Base-by-base conservation (phyloP, 2,329 filamentous ascomycete species). In the Verruconis gallopava region DNA sequence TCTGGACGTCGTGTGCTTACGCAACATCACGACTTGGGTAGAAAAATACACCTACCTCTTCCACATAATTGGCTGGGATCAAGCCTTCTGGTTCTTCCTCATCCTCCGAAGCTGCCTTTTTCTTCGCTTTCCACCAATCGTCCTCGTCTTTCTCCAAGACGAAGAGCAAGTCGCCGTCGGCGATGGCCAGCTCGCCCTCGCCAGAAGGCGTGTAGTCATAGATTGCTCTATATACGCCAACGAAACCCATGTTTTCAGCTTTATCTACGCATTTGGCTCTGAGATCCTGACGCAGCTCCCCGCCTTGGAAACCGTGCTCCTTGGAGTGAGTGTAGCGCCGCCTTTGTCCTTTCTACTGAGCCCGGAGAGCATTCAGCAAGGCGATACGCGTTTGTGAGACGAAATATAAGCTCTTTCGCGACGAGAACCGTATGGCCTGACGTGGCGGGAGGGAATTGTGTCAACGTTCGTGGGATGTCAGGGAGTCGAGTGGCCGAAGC, bases 41-140 rank as follows among this genome's bases (percentile, higher is more conserved):
- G n/a, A 9, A 30, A 30, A 19, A 25, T 40, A 32, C 11, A 21
- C 77, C 66, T 67, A 93, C 86, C 79, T 93, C 78, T 67, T 95
- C 81, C 44, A 98, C 73, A 60, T 98, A 98, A 61, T 95, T 98
- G 58, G 83, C 88, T 12, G 91, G 91, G 46, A 98, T 79, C 56
- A 95, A 65, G 46, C 88, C 88, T 52, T 85, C 77, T 3, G 88
- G 88, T 63, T 95, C 88, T 34, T 94, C 88, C 33, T 93, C 86
- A 34, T 93, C 86, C 28, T 88, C 83, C n/a, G 51, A 53, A 19
- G 68, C 72, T 21, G 74, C 75, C 49, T 86, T 85, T 71, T 93
- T 94, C 70, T 93, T 94, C 37, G 83, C 85, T 61, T 80, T 91
- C 91, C 91, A 96, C 91, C 91, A 96, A 59, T 82, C 80, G 13